Percentiles rank a stretch among this genome's conserved stretches.
These are phyloP conservation scores for Afroboletus lepidellus DNA, from an alignment of 1,284 basidiomycete species.

Conservation along the genomic window DNA sequence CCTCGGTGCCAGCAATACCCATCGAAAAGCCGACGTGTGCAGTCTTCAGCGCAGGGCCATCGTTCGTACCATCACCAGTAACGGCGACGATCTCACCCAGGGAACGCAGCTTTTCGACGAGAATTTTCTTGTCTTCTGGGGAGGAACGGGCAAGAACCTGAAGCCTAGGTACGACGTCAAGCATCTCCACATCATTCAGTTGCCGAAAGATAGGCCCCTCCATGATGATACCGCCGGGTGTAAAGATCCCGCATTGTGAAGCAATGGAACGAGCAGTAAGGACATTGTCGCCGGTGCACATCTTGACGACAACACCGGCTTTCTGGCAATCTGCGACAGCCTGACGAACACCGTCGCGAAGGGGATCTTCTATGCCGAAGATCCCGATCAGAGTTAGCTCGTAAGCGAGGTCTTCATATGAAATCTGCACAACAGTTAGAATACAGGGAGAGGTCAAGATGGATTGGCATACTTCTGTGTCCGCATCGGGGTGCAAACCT, in stretches of 20 bases:
- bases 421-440: slow-evolving; percentile 44
- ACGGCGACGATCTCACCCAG: slow-evolving; percentile 95
- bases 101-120: slow-evolving; percentile 86
- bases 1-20: slow-evolving; percentile 98
- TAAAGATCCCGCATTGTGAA: slow-evolving; percentile 92
- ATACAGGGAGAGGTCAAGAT: neutral
- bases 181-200: slow-evolving; percentile 53
- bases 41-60: slow-evolving; percentile 94
- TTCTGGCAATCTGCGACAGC: slow-evolving; percentile 84
- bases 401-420: slow-evolving; percentile 68
- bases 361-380: slow-evolving; percentile 93
- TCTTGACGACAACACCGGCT: slow-evolving; percentile 96
- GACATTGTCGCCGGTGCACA: slow-evolving; percentile 99
- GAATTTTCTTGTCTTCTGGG: slow-evolving; percentile 93
- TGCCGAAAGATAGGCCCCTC: slow-evolving; percentile 84
- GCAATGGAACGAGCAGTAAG: slow-evolving; percentile 94
- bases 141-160: slow-evolving; percentile 93
- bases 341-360: slow-evolving; percentile 85
- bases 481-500: slow-evolving; percentile 41
- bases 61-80: slow-evolving; percentile 98
- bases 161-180: slow-evolving; percentile 66
- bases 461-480: slow-evolving; percentile 49
- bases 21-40: slow-evolving; percentile 95
- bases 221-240: slow-evolving; percentile 91
- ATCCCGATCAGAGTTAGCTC: slow-evolving; percentile 87